Evolutionary conservation across 768 basidiomycete species (phyloP).

Genomic region (Lactarius psammicola): DNA sequence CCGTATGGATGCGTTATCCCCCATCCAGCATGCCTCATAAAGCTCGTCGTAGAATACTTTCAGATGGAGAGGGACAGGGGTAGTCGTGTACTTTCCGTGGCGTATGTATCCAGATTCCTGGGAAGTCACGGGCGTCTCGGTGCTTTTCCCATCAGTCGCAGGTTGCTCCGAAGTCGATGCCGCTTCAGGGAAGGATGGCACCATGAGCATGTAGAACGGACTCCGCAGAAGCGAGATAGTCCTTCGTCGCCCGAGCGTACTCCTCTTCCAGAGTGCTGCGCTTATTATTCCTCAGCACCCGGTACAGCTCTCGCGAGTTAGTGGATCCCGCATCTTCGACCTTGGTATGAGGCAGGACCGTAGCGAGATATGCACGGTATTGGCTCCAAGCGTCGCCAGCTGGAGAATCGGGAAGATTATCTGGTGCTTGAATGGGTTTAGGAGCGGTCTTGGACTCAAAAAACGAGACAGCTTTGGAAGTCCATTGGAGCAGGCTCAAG

Average conservation of each 20-base stretch:
- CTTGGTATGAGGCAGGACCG: not conserved
- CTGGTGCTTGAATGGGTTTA: not conserved
- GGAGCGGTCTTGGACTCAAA: not conserved
- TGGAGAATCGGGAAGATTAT: not conserved
- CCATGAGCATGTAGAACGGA: slow-evolving; percentile 8
- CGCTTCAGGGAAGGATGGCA: not conserved
- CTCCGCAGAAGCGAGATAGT: slow-evolving; percentile 3
- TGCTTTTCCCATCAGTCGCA: not conserved
- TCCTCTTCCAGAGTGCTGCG: not conserved
- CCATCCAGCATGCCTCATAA: slow-evolving; percentile 54
- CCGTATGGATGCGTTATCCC: slow-evolving; percentile 51
- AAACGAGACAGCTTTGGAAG: slow-evolving; percentile 7
- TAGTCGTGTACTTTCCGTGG: slow-evolving; percentile 23
- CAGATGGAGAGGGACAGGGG: slow-evolving; percentile 37
- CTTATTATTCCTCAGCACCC: not conserved
- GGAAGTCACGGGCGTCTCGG: not conserved
- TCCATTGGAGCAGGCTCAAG: slow-evolving; percentile 31
- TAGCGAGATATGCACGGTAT: slow-evolving; percentile 7
- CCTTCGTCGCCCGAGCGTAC: not conserved
- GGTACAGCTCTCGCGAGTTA: not conserved
- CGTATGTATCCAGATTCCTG: slow-evolving; percentile 34
- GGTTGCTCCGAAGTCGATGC: not conserved
- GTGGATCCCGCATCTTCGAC: not conserved
- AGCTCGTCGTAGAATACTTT: slow-evolving; percentile 49
- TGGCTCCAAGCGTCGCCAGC: slow-evolving; percentile 8